phyloP scores from a whole-genome alignment of 1,284 basidiomycete genomes.

The Leccinum olivaceoglutinosum region DNA sequence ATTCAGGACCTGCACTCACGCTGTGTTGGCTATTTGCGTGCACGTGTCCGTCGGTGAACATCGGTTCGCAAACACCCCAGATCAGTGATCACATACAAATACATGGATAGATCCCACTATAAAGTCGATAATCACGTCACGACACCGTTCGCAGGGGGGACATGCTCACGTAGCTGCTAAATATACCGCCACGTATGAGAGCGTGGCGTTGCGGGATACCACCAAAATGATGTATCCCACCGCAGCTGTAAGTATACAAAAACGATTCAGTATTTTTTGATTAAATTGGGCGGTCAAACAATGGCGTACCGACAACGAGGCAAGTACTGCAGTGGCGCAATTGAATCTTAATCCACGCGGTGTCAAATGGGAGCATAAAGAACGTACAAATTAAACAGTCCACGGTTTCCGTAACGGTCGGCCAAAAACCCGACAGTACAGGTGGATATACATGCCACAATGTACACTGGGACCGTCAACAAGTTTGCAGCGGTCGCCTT shows the following conservation, averaged over 20 bases:
- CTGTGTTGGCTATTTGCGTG: constrained; percentile 48
- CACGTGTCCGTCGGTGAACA: background rate
- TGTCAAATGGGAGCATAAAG: background rate
- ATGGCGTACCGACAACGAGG: constrained; percentile 33
- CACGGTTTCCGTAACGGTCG: constrained; percentile 55
- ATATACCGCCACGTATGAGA: constrained; percentile 69
- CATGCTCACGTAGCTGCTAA: constrained; percentile 52
- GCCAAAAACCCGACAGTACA: constrained; percentile 59
- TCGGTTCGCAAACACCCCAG: no score
- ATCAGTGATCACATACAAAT: background rate
- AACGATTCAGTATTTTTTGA: constrained; percentile 1
- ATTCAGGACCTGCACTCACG: constrained; percentile 34
- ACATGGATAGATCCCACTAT: no score
- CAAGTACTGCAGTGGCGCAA: constrained; percentile 24
- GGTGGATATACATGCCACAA: constrained; percentile 59
- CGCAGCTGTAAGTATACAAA: constrained; percentile 28
- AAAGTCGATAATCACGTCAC: no score
- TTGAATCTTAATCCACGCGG: constrained; percentile 1
- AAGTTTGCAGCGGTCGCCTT: constrained; percentile 68
- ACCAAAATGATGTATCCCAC: constrained; percentile 67
- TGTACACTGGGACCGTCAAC: constrained; percentile 65
- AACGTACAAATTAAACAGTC: constrained; percentile 58
- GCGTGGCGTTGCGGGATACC: constrained; percentile 51
- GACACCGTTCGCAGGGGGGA: background rate
- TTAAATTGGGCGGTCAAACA: background rate